Evolutionary conservation across 192 early-diverging fungal species (phyloP), one percentile per base, ranked within the genome.

Genomic region (Funneliformis mosseae): DNA sequence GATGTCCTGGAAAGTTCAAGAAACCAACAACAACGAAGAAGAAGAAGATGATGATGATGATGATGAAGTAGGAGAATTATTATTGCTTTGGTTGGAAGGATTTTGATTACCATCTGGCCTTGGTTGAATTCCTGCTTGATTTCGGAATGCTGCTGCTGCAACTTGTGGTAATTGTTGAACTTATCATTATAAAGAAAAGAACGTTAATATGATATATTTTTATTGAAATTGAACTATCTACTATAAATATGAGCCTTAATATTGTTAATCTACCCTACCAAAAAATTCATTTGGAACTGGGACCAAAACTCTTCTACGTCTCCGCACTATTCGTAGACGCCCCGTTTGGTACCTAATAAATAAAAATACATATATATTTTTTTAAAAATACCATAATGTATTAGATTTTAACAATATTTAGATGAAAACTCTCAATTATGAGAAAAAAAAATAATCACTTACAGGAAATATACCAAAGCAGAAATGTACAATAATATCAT

Each of bases 381-480:
- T n/a, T n/a, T n/a, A n/a, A n/a, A n/a, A n/a, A n/a, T n/a, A 69
- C 23, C 14, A 14, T 28, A 21, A 28, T 10, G n/a, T n/a, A n/a
- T n/a, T n/a, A n/a, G n/a, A n/a, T n/a, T n/a, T n/a, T n/a, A n/a
- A n/a, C n/a, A n/a, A n/a, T 16, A 59, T n/a, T 45, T 16, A 23
- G 7, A 42, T 45, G 14, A 21, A 18, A 74, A 9, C 12, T n/a
- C 21, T 45, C 5, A 14, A 23, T 73, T 59, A 64, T 60, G 38
- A 21, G n/a, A n/a, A n/a, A 18, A 7, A 25, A 80, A 48, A 9
- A 1, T 38, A 16, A 25, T 5, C 41, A 71, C 85, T 79, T 81
- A 86, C 81, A 93, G 67, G 70, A 91, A 93, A 62, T 92, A 85
- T 14, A 89, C 85, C 6, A 92, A 61, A 1, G 91, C 90, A 11